Evolutionary conservation across 1,139 yeast species (phyloP), one percentile per base, ranked within the genome.

Genomic region (Pichia sp.): DNA sequence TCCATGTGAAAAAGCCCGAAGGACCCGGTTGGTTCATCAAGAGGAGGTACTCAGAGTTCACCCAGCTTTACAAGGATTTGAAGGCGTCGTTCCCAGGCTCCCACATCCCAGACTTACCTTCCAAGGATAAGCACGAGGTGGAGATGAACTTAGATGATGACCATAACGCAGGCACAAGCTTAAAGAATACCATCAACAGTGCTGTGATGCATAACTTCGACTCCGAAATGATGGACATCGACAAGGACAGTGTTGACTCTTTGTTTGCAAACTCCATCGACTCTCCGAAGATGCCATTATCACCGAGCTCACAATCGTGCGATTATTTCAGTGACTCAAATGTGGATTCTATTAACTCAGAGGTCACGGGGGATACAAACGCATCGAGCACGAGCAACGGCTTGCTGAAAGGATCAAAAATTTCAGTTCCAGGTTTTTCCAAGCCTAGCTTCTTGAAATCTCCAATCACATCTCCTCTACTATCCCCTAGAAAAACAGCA

Each of bases 11-110:
- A 52, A 47, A 62, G 60, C 61, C 66, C 48, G 55, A 59, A 0
- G 71, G 70, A 1, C 65, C 69, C 2, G 66, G 72, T 0, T 76
- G 78, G 55, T 81, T 74, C 61, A 78, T 85, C 0, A 74, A 81
- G 0, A 74, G 89, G 51, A 70, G 85, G 7, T 90, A 87, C 63
- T 71, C 77, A 4, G 88, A 87, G 19, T 90, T 91, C 64, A 75
- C 74, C 54, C 68, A 68, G 3, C 69, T 91, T 40, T 82, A 84
- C 50, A 68, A 70, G 26, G 63, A 67, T 13, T 69, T 90, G 52
- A 77, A 75, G 52, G 71, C 71, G 46, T 73, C 71, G 48, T 85
- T 80, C 59, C 95, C 96, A 0, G 96, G 95, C 0, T 75, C 84
- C 47, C 78, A 78, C 62, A 63, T 87, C 31, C 86, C 95, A 0